Conservation (phyloP, 306 rosid genomes). For the Castanea mollissima region DNA sequence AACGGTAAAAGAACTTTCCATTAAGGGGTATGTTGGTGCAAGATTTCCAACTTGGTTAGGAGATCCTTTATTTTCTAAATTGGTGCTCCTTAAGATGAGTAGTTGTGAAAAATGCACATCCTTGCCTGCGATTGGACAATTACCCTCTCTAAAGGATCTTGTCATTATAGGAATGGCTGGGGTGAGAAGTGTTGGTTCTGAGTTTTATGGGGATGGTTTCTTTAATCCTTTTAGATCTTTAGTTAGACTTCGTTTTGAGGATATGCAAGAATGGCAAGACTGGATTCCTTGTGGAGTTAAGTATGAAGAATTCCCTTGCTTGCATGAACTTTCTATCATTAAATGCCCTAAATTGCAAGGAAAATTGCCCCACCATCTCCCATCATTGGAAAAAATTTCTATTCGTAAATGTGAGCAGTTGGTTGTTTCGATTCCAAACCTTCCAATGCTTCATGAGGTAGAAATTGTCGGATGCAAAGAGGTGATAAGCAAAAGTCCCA, state of each 20-base stretch:
- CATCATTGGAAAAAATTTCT: not conserved
- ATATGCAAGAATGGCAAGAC: not conserved
- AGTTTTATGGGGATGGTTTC: not conserved
- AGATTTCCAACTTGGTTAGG: conserved; percentile 1
- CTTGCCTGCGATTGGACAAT: not conserved
- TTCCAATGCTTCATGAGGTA: not conserved
- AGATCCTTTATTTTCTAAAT: not conserved
- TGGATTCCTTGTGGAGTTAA: not conserved
- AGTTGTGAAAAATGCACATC: not conserved
- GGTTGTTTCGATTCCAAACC: not conserved
- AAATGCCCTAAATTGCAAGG: not conserved
- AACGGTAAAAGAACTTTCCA: not conserved
- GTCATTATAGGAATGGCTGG: not conserved
- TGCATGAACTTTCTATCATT: not conserved
- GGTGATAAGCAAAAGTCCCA: not conserved
- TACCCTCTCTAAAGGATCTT: not conserved
- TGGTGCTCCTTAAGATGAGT: not conserved
- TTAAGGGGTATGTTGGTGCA: not conserved
- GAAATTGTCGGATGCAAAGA: not conserved
- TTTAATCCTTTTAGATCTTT: not conserved
- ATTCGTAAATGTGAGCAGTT: not conserved
- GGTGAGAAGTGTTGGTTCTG: not conserved
- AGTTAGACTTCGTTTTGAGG: not conserved
- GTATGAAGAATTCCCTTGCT: not conserved
- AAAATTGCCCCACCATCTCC: not conserved